Base-by-base conservation (phyloP, 2,329 filamentous ascomycete species). In the Epichloe brachyelytri region DNA sequence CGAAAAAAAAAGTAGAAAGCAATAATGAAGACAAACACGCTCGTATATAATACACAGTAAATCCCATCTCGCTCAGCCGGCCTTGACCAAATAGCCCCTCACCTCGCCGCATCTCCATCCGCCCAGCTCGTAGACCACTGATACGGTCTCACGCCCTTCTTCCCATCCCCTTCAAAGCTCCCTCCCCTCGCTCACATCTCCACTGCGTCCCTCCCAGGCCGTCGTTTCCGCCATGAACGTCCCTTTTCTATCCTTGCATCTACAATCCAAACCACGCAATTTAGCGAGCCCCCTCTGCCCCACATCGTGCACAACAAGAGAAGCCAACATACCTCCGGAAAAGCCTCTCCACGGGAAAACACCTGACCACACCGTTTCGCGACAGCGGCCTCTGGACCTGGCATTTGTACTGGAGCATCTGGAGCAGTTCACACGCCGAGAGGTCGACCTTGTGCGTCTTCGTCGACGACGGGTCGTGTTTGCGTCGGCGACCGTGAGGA, bases 141-240 rank as follows among this genome's bases (percentile, higher is more conserved):
- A 17, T 58, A 60, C 49, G 62, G 60, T 44, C 57, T 59, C 43
- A 53, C 38, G 6, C 55, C 48, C 38, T 56, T 20, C 12, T 19
- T 19, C 8, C 3, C 46, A 37, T 4, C 39, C 26, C 49, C 15
- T 36, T 36, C 39, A 26, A 19, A 10, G 19, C 14, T 4, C 17
- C 36, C 20, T 22, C 22, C 22, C 22, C 17, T 2, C 22, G 3
- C 30, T 14, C 40, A 10, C 15, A 4, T 30, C 4, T 55, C 22
- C 56, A 44, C 56, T 57, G 53, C 60, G 62, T 53, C 64, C 71
- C 65, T 83, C 79, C 80, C 79, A 83, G 43, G 73, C 71, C 12
- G 80, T 83, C 22, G 80, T 84, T 66, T 84, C 80, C 43, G 82
- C 76, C 62, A 70, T 75, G 58, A 83, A 84, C 7, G 53, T 67